Evolutionary conservation across 345 rosid genomes (phyloP), one percentile per base, ranked within the genome.

Genomic region (Boechera divaricarpa): DNA sequence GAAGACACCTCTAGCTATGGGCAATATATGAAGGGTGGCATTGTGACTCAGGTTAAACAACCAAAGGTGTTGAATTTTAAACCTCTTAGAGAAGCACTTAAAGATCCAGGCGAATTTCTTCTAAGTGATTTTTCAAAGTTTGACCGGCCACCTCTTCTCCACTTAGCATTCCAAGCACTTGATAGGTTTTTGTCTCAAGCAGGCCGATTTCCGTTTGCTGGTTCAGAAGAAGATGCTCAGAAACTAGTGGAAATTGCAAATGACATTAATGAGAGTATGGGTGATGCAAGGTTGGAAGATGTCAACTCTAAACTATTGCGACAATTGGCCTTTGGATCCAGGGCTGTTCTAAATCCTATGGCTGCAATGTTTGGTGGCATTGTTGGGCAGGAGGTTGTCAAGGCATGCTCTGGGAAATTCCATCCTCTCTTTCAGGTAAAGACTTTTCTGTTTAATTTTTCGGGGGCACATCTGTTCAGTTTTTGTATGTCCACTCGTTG

Each of bases 321-420:
- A 7, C 86, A 87, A 63, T 89, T 90, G 83, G 88, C 97, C 44
- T 92, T 87, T 78, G 98, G 98, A 81, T 86, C 97, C 35, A 87
- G 86, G 87, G 98, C 98, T 73, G 91, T 92, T 63, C 81, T 92
- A 59, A 92, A 92, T 86, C 98, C 97, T 45, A 92, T 90, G 98
- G 98, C 97, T 70, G 98, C 98, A 48, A 85, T 92, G 85, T 90
- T 92, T 82, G 98, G 98, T 63, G 98, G 98, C 69, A 84, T 92
- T 64, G 97, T 90, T 73, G 98, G 97, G 53, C 97, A 90, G 70
- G 98, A 92, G 70, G 93, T 89, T 79, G 91, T 90, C 67, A 92
- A 92, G 77, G 98, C 98, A 42, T 92, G 98, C 85, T 86, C 98
- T 64, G 98, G 98, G 64, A 92, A 92, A 75, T 92, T 90, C 72